Evolutionary conservation across 805 yeast genomes (phyloP).

Genomic region (Myxozyma mucilagina): DNA sequence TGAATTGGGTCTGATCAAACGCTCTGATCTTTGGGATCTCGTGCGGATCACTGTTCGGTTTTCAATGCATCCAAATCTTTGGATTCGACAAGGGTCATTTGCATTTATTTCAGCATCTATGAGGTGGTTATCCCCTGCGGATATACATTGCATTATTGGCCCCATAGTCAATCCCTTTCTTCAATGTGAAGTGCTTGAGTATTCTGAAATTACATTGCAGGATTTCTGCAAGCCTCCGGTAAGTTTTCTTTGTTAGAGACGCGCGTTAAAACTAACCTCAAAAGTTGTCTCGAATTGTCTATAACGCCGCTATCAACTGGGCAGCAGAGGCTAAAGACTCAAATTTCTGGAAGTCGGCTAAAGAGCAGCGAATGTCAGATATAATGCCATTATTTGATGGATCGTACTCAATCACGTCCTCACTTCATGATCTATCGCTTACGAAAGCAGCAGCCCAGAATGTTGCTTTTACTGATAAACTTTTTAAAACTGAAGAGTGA

Average conservation of each 20-base stretch:
- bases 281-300: slow-evolving; percentile 58
- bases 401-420: slow-evolving; percentile 26
- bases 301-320: slow-evolving; percentile 69
- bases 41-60: slow-evolving; percentile 55
- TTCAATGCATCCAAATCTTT: slow-evolving; percentile 79
- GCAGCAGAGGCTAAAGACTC: slow-evolving; percentile 63
- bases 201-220: slow-evolving; percentile 64
- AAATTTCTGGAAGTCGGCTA: slow-evolving; percentile 68
- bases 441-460: slow-evolving; percentile 15
- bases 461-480: slow-evolving; percentile 17
- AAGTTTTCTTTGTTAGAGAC: background rate
- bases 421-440: slow-evolving; percentile 21
- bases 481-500: slow-evolving; percentile 23
- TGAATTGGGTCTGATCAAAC: slow-evolving; percentile 56
- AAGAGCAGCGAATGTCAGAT: slow-evolving; percentile 30
- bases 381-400: slow-evolving; percentile 28
- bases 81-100: slow-evolving; percentile 73
- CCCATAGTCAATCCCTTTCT: slow-evolving; percentile 78
- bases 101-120: slow-evolving; percentile 63
- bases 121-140: slow-evolving; percentile 67
- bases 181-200: slow-evolving; percentile 70
- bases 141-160: slow-evolving; percentile 75
- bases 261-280: too few relatives aligned
- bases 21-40: slow-evolving; percentile 56
- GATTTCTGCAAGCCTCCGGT: slow-evolving; percentile 65